A percentile compares a stretch with the other conserved stretches of the same genome.
Conservation (phyloP, 2,329 filamentous ascomycete genomes). For the Knoxdaviesia proteae region DNA sequence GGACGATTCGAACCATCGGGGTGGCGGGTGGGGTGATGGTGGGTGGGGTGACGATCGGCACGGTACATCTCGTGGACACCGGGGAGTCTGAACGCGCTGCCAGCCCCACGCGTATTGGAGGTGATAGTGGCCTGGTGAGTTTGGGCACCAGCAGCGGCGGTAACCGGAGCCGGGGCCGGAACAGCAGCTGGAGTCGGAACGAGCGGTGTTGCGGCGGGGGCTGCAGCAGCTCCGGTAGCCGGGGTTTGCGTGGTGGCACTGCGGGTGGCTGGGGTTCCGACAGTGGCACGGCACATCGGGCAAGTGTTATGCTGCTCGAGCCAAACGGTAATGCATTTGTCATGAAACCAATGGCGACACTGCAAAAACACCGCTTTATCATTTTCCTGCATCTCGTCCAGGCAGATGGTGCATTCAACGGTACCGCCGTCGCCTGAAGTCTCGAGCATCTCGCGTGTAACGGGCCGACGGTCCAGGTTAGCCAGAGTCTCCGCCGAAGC, state of each 20-base stretch:
- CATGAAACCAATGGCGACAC: constrained; percentile 89
- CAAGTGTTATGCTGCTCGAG: constrained; percentile 82
- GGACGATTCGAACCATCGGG: too few relatives aligned
- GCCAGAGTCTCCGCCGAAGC: constrained; percentile 57
- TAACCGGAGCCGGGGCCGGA: background rate
- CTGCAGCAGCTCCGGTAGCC: background rate
- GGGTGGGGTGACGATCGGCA: too few relatives aligned
- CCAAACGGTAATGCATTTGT: constrained; percentile 64
- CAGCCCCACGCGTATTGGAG: too few relatives aligned
- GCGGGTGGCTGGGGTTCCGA: constrained; percentile 14
- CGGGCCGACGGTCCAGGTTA: constrained; percentile 47
- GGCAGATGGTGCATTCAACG: constrained; percentile 83
- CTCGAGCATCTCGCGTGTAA: constrained; percentile 46
- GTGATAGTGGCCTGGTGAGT: background rate
- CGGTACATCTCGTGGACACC: too few relatives aligned
- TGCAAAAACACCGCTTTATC: constrained; percentile 60
- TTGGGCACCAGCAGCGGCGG: background rate
- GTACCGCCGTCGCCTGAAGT: constrained; percentile 18
- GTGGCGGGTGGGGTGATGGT: too few relatives aligned
- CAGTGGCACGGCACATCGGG: constrained; percentile 51
- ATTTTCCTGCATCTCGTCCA: constrained; percentile 57
- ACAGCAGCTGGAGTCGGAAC: background rate
- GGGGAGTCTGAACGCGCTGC: too few relatives aligned
- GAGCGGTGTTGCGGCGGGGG: background rate
- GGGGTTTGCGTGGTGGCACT: background rate